phyloP scores from a whole-genome alignment of 2,329 filamentous ascomycete genomes.

The Alternaria arborescens region DNA sequence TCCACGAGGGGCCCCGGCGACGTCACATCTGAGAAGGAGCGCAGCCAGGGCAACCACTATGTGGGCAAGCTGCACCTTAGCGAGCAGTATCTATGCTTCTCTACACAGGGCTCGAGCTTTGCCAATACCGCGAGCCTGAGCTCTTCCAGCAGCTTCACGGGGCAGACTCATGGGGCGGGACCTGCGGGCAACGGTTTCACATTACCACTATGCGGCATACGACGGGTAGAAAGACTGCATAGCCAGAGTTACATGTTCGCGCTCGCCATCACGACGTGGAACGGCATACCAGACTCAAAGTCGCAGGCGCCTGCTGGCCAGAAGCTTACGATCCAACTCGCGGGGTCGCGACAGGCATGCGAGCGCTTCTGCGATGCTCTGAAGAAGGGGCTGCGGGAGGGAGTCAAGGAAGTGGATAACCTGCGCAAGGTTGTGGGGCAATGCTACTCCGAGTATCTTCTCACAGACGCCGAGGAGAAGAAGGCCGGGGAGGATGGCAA shows the following conservation, averaged over 20 bases:
- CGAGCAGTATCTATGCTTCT: slow-evolving; percentile 96
- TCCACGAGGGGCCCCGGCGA: slow-evolving; percentile 55
- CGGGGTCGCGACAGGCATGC: slow-evolving; percentile 85
- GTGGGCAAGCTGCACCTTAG: slow-evolving; percentile 91
- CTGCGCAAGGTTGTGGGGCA: slow-evolving; percentile 81
- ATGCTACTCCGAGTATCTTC: slow-evolving; percentile 77
- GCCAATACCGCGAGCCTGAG: slow-evolving; percentile 78
- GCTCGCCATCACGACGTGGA: slow-evolving; percentile 94
- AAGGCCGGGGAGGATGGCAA: slow-evolving; percentile 45
- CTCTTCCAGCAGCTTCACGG: slow-evolving; percentile 84
- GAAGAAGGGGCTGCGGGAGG: slow-evolving; percentile 86
- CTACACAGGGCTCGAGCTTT: slow-evolving; percentile 90
- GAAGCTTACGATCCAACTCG: slow-evolving; percentile 89
- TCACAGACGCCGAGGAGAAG: slow-evolving; percentile 57
- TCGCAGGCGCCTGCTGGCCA: slow-evolving; percentile 67
- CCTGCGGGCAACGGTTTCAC: slow-evolving; percentile 96
- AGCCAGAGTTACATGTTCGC: slow-evolving; percentile 93
- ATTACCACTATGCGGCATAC: slow-evolving; percentile 88
- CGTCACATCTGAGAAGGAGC: slow-evolving; percentile 65
- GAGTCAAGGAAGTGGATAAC: slow-evolving; percentile 86
- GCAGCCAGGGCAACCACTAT: slow-evolving; percentile 82
- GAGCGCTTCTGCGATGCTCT: slow-evolving; percentile 96
- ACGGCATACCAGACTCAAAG: slow-evolving; percentile 62
- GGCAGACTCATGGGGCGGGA: slow-evolving; percentile 90
- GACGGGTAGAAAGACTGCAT: slow-evolving; percentile 89